These are phyloP conservation scores for Tirmania nivea DNA, from an alignment of 495 filamentous ascomycete genomes.

Conservation along the genomic window DNA sequence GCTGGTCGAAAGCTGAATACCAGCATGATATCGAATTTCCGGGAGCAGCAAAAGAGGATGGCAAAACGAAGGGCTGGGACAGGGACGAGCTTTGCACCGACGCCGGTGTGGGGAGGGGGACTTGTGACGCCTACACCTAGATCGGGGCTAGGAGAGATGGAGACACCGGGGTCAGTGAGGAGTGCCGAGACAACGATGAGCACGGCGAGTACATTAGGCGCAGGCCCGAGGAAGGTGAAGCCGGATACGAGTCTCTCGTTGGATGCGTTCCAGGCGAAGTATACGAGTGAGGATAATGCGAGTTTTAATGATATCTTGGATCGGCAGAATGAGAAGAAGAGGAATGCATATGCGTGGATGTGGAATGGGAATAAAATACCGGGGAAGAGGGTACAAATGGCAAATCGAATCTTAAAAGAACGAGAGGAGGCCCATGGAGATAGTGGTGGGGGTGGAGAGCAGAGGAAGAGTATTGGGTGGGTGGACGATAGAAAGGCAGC, in stretches of 20 bases:
- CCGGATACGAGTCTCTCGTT: constrained; percentile 68
- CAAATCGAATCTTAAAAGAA: constrained; percentile 35
- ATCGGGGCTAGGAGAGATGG: neutral
- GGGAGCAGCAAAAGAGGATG: constrained; percentile 24
- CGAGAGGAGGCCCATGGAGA: constrained; percentile 13
- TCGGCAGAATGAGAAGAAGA: constrained; percentile 64
- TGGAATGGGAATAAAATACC: constrained; percentile 78
- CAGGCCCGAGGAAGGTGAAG: constrained; percentile 21
- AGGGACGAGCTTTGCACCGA: neutral
- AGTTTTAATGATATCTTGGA: constrained; percentile 83
- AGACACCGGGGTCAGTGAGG: neutral
- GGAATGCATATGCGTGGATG: constrained; percentile 68
- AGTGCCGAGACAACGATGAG: neutral
- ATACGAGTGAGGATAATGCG: constrained; percentile 93
- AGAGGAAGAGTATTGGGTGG: constrained; percentile 25
- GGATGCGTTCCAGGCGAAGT: constrained; percentile 67
- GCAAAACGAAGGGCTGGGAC: constrained; percentile 13
- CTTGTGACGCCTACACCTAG: constrained; percentile 17
- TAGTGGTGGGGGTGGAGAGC: constrained; percentile 17
- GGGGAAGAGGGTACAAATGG: constrained; percentile 62
- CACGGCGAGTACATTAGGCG: neutral
- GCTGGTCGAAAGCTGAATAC: constrained; percentile 50
- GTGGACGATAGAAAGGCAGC: constrained; percentile 51
- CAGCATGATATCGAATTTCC: constrained; percentile 47
- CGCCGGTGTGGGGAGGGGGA: constrained; percentile 18